phyloP scores from a whole-genome alignment of 352 stramenopile genomes.

The Pythium diclinum region DNA sequence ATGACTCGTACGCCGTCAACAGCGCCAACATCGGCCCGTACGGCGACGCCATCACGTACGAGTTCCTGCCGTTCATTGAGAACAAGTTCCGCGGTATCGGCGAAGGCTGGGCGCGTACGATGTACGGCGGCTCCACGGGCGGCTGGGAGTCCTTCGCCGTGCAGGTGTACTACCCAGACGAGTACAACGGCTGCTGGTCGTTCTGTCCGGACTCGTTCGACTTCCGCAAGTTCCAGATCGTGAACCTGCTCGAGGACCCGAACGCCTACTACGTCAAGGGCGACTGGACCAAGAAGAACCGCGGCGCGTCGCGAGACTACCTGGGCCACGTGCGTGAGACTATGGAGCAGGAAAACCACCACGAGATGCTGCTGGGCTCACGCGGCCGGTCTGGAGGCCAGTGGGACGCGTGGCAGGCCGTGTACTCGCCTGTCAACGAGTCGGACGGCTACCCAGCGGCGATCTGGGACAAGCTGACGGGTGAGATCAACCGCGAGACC shows the following conservation, averaged over 20 bases:
- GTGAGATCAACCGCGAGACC: slow-evolving; percentile 51
- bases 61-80: slow-evolving; percentile 71
- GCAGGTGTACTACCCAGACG: slow-evolving; percentile 72
- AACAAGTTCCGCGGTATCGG: slow-evolving; percentile 58
- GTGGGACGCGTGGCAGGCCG: slow-evolving; percentile 74
- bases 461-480: slow-evolving; percentile 69
- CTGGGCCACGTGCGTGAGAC: slow-evolving; percentile 64
- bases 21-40: slow-evolving; percentile 74
- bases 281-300: slow-evolving; percentile 74
- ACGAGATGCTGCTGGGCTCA: slow-evolving; percentile 59
- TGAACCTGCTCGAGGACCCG: slow-evolving; percentile 54
- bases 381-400: slow-evolving; percentile 64
- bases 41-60: slow-evolving; percentile 70
- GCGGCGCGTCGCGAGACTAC: slow-evolving; percentile 57
- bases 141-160: slow-evolving; percentile 73
- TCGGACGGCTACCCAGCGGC: slow-evolving; percentile 53
- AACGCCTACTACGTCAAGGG: slow-evolving; percentile 68
- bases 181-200: slow-evolving; percentile 82
- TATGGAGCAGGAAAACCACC: slow-evolving; percentile 76
- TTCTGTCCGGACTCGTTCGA: slow-evolving; percentile 77
- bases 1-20: slow-evolving; percentile 77
- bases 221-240: slow-evolving; percentile 73
- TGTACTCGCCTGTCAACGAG: slow-evolving; percentile 63
- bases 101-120: slow-evolving; percentile 61
- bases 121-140: slow-evolving; percentile 74